Base-by-base conservation (phyloP, 164 flowering plant genomes). In the Echeveria elegans region DNA sequence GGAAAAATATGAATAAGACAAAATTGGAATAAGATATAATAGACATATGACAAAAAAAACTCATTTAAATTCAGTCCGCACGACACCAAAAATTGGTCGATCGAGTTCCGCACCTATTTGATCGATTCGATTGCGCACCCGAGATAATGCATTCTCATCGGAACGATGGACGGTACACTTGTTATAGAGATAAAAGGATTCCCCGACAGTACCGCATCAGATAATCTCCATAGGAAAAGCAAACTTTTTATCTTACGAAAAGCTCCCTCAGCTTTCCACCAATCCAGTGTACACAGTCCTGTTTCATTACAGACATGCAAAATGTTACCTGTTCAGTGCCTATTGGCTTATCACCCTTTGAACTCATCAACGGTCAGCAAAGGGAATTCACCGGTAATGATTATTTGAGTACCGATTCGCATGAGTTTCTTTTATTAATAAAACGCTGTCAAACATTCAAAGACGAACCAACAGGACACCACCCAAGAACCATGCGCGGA, bases 351-450 rank as follows among this genome's bases (percentile, higher is more conserved):
- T 21, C 58, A 52, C 29, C 23, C 58, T 52, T 21, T 8, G 26
- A 52, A 52, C 58, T 9, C 58, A 21, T 52, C 58, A 52, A 23
- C 21, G 58, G 58, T 52, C 58, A 52, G 28, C 28, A 52, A 52
- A 52, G 58, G 58, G 41, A 3, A 10, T 0, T 38, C 41, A 38
- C 41, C 4, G 9, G 9, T 4, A 36, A 4, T 4, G 6, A 38
- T 8, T 3, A 16, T 11, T 43, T 15, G 47, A 43, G 47, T 43
- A 43, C 18, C 18, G 8, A 10, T 38, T 38, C 41, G 12, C n/a
- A n/a, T 34, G 37, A 34, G 3, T 3, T 34, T 34, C 7, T 34
- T 34, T 34, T 34, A 3, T 7, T 7, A 34, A 34, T 34, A 34
- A n/a, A n/a, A n/a, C n/a, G n/a, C n/a, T 34, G 37, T 43, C 8